phyloP scores from a whole-genome alignment of 345 rosid genomes.

The Eucalyptus decipiens region DNA sequence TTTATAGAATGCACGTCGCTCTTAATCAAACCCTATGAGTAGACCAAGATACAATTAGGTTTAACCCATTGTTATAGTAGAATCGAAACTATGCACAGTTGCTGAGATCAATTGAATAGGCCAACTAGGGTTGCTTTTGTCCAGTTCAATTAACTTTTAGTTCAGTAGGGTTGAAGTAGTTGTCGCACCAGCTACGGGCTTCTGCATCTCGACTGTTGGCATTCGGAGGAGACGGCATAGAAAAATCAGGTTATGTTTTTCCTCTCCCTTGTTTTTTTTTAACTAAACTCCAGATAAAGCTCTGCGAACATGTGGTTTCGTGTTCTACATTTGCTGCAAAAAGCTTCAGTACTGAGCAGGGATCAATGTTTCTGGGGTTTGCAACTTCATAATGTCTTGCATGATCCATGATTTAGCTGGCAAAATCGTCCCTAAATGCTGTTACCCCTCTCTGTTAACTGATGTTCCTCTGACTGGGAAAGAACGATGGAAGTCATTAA shows the following conservation, averaged over 20 bases:
- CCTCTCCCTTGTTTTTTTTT: background rate
- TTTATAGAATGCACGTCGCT: background rate
- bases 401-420: background rate
- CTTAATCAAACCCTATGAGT: background rate
- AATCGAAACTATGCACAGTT: background rate
- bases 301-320: background rate
- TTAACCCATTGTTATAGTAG: background rate
- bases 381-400: background rate
- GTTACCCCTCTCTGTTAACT: background rate
- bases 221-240: background rate
- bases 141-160: background rate
- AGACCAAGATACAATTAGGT: background rate
- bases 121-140: background rate
- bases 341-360: background rate
- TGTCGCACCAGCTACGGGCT: background rate
- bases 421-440: background rate
- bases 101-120: background rate
- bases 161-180: background rate
- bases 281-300: background rate
- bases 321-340: background rate
- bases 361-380: background rate
- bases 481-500: background rate
- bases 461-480: background rate
- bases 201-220: background rate
- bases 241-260: background rate